Evolutionary conservation across 352 stramenopile species (phyloP), one percentile per base, ranked within the genome.

Genomic region (Phytophthora hybrid): DNA sequence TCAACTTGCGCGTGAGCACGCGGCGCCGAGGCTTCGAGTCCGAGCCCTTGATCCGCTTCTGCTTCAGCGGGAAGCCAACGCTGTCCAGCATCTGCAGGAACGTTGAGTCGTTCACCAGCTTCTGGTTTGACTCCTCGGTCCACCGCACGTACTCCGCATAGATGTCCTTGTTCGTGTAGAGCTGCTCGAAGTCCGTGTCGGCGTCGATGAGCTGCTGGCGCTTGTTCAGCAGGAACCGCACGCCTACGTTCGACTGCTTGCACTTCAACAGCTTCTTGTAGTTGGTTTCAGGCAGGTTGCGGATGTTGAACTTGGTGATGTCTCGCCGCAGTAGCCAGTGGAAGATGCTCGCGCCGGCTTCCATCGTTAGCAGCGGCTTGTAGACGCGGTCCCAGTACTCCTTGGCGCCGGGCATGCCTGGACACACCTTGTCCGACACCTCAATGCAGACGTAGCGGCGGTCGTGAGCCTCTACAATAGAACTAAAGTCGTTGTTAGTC

Each of bases 351-450:
- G 10, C 7, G 9, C 47, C 47, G 1, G 47, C 47, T 5, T 54
- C 47, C 44, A 21, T 52, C 13, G 44, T 52, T 5, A 52, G 16
- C 16, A 52, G 44, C 44, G 44, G 44, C 13, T 52, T n/a, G 44
- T 52, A n/a, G 44, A 52, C 19, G 44, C 44, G 16, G 44, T 52
- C 44, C 44, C 44, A 52, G 44, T 52, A 52, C 44, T 52, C 44
- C 44, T 52, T 52, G 16, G 44, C 44, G 18, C 44, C 44, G 5
- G 44, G 44, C 44, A 23, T n/a, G 13, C 18, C 18, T 7, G n/a
- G 16, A 16, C 44, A 52, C 13, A 52, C 44, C 44, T 52, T 23
- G 44, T 52, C 44, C 13, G 13, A 21, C 44, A n/a, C 47, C 21
- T 29, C n/a, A 26, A 54, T 26, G 5, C 7, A 8, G 3, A 54